Percentiles rank a stretch among this genome's conserved stretches.
Conservation (phyloP, 345 rosid genomes). For the Corymbia maculata region DNA sequence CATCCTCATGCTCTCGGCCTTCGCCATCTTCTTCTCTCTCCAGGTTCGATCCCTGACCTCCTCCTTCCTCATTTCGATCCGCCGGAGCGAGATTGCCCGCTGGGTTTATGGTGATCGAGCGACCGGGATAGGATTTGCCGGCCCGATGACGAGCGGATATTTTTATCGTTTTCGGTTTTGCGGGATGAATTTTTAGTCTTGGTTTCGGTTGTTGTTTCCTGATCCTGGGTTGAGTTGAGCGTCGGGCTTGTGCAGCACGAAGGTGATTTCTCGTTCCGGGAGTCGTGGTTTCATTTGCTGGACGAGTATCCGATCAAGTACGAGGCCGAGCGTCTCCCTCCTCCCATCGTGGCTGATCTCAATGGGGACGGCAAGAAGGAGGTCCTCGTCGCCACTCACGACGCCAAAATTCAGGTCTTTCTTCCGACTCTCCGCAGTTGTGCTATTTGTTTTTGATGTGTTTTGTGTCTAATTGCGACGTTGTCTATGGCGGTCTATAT, state of each 20-base stretch:
- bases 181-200: background rate
- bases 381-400: constrained; percentile 84
- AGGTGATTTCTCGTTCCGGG: constrained; percentile 93
- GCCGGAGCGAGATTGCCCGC: background rate
- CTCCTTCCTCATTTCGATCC: background rate
- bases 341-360: constrained; percentile 83
- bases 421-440: background rate
- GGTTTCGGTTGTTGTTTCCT: background rate
- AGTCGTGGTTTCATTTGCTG: constrained; percentile 82
- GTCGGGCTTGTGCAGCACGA: constrained; percentile 43
- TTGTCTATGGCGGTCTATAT: background rate
- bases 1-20: constrained; percentile 89
- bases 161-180: background rate
- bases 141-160: background rate
- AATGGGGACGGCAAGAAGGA: constrained; percentile 94
- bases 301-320: constrained; percentile 83
- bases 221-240: background rate
- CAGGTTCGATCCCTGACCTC: constrained; percentile 34
- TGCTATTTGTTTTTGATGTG: background rate
- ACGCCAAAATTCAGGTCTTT: constrained; percentile 89
- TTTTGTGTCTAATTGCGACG: background rate
- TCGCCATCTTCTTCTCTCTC: constrained; percentile 98
- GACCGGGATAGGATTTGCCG: background rate
- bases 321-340: constrained; percentile 91
- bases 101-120: background rate